These are phyloP conservation scores for Haplosporangium sp. DNA, from an alignment of 371 early-diverging fungal genomes.

Conservation along the genomic window DNA sequence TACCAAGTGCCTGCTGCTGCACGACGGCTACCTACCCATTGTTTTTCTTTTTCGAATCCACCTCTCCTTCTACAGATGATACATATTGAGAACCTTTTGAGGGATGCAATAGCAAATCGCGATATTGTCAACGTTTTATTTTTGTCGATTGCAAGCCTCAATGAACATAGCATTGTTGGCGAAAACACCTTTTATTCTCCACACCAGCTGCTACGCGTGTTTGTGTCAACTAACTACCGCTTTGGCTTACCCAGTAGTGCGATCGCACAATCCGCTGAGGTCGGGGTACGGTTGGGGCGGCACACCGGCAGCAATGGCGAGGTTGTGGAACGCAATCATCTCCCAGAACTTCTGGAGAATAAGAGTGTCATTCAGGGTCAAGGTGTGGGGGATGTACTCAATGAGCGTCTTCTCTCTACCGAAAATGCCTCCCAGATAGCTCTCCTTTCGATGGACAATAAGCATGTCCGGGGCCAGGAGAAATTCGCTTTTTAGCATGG, in stretches of 20 bases:
- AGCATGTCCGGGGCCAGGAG: conserved; percentile 7
- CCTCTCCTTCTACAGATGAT: too few relatives aligned
- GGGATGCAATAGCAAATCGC: too few relatives aligned
- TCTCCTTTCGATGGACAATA: conserved; percentile 2
- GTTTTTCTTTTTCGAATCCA: too few relatives aligned
- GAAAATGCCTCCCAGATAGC: background rate
- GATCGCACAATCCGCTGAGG: conserved; percentile 9
- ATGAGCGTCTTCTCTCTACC: background rate
- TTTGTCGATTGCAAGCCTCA: too few relatives aligned
- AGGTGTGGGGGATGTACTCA: conserved; percentile 1
- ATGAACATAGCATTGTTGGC: too few relatives aligned
- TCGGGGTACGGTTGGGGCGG: conserved; percentile 4
- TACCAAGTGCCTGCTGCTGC: too few relatives aligned
- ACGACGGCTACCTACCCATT: too few relatives aligned
- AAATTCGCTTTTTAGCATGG: conserved; percentile 1
- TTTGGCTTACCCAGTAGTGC: background rate
- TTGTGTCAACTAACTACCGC: too few relatives aligned
- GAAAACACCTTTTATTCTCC: too few relatives aligned
- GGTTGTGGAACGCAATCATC: conserved; percentile 7
- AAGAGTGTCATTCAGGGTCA: conserved; percentile 4
- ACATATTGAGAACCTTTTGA: too few relatives aligned
- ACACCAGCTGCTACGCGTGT: too few relatives aligned
- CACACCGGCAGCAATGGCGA: background rate
- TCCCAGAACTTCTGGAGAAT: conserved; percentile 10
- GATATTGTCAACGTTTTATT: too few relatives aligned